These are phyloP conservation scores for Claviceps africana DNA, from an alignment of 2,329 filamentous ascomycete genomes.

Conservation along the genomic window DNA sequence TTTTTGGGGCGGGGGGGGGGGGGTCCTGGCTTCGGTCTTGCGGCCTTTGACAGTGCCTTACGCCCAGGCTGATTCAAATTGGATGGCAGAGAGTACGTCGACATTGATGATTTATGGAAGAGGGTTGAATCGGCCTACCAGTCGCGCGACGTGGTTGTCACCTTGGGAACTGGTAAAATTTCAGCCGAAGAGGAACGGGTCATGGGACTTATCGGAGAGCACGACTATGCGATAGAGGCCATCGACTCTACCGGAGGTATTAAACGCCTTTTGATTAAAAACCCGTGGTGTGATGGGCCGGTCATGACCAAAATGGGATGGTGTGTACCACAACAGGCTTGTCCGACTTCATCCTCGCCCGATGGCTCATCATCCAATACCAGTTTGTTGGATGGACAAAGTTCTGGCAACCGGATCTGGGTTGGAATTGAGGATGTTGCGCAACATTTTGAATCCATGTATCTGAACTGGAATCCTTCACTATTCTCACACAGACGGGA, in stretches of 20 bases:
- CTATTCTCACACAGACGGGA: conserved; percentile 74
- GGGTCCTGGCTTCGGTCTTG: background rate
- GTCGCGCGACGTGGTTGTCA: conserved; percentile 71
- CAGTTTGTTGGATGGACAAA: background rate
- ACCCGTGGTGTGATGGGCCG: conserved; percentile 81
- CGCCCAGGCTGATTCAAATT: background rate
- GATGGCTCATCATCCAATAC: background rate
- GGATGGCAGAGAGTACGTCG: conserved; percentile 53
- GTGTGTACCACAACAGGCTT: conserved; percentile 1
- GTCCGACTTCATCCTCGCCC: conserved; percentile 5
- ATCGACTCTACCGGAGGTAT: conserved; percentile 49
- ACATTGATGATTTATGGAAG: conserved; percentile 63
- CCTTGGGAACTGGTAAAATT: conserved; percentile 77
- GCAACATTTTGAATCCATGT: conserved; percentile 89
- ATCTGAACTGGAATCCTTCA: conserved; percentile 90
- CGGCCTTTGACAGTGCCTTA: background rate
- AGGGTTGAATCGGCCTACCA: conserved; percentile 62
- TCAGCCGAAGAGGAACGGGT: conserved; percentile 62
- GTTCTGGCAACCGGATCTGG: conserved; percentile 71
- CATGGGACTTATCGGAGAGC: conserved; percentile 72
- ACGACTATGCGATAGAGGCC: conserved; percentile 86
- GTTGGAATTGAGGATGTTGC: conserved; percentile 77
- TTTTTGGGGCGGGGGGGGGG: too few species aligned
- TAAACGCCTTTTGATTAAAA: conserved; percentile 72
- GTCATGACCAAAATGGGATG: conserved; percentile 38